phyloP scores from a whole-genome alignment of 2,329 filamentous ascomycete genomes.

The Fusarium sambucinum region DNA sequence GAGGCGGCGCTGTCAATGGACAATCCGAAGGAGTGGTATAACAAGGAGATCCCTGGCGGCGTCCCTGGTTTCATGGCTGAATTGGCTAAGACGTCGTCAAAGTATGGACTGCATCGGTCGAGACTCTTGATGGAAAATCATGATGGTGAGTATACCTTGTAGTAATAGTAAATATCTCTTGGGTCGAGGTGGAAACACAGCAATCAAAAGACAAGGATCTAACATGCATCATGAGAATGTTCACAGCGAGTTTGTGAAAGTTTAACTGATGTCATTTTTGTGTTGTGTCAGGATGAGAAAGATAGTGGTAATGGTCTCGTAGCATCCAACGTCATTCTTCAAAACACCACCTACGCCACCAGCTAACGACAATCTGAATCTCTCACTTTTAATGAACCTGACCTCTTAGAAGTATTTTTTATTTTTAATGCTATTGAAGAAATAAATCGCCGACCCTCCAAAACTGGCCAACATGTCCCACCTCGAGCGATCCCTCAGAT shows the following conservation, averaged over 20 bases:
- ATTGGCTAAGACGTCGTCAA: not conserved
- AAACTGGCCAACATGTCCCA: constrained; percentile 4
- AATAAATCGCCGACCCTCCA: not conserved
- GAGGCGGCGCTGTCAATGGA: constrained; percentile 29
- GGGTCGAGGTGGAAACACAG: not conserved
- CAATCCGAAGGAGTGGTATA: constrained; percentile 2
- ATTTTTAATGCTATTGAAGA: not conserved
- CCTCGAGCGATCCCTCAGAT: constrained; percentile 20
- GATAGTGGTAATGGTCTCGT: not conserved
- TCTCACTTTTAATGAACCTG: not conserved
- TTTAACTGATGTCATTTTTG: no score
- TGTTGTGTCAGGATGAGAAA: not conserved
- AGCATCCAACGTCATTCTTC: not conserved
- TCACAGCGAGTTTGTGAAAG: no score
- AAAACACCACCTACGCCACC: not conserved
- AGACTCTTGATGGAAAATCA: not conserved
- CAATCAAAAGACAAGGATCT: not conserved
- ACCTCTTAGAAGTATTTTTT: not conserved
- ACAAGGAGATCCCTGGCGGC: constrained; percentile 18
- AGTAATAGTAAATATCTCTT: not conserved
- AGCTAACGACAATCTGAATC: no score
- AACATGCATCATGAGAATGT: not conserved
- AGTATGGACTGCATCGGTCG: not conserved
- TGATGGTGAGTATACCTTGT: not conserved
- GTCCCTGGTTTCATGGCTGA: constrained; percentile 24